Conservation (phyloP, 2,329 filamentous ascomycete species). For the Thelonectria olida region DNA sequence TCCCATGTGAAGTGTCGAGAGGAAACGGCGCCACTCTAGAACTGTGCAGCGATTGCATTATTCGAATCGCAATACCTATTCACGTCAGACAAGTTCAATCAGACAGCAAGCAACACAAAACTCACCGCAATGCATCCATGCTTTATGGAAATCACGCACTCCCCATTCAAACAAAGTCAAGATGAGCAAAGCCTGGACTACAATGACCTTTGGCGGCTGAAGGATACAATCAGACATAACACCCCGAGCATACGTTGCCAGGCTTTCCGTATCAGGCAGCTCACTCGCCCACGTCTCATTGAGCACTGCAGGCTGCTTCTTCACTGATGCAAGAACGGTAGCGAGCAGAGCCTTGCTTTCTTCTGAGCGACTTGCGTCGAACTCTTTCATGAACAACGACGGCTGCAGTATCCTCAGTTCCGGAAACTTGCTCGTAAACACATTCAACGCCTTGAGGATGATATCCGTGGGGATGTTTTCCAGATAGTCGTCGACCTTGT, state of each 20-base stretch:
- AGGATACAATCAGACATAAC: slow-evolving; percentile 26
- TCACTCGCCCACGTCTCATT: slow-evolving; percentile 21
- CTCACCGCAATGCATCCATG: slow-evolving; percentile 51
- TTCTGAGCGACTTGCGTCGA: slow-evolving; percentile 25
- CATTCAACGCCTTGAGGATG: slow-evolving; percentile 44
- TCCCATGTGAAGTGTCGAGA: slow-evolving; percentile 24
- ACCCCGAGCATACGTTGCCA: slow-evolving; percentile 28
- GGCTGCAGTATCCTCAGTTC: slow-evolving; percentile 47
- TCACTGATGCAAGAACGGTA: slow-evolving; percentile 26
- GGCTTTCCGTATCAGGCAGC: slow-evolving; percentile 14
- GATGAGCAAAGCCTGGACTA: slow-evolving; percentile 51
- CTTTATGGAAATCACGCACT: slow-evolving; percentile 51
- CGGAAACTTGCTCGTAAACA: slow-evolving; percentile 47
- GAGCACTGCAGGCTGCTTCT: slow-evolving; percentile 27
- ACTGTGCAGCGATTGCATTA: slow-evolving; percentile 38
- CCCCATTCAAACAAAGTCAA: slow-evolving; percentile 54
- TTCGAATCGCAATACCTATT: slow-evolving; percentile 36
- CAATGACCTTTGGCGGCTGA: slow-evolving; percentile 34
- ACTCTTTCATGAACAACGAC: slow-evolving; percentile 41
- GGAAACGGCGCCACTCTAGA: slow-evolving; percentile 29
- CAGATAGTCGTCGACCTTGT: slow-evolving; percentile 38
- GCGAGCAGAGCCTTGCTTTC: slow-evolving; percentile 40
- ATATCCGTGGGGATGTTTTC: slow-evolving; percentile 33
- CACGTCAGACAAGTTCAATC: no score
- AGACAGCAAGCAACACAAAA: no score